Evolutionary conservation across 345 rosid species (phyloP).

Genomic region (Populus davidiana): DNA sequence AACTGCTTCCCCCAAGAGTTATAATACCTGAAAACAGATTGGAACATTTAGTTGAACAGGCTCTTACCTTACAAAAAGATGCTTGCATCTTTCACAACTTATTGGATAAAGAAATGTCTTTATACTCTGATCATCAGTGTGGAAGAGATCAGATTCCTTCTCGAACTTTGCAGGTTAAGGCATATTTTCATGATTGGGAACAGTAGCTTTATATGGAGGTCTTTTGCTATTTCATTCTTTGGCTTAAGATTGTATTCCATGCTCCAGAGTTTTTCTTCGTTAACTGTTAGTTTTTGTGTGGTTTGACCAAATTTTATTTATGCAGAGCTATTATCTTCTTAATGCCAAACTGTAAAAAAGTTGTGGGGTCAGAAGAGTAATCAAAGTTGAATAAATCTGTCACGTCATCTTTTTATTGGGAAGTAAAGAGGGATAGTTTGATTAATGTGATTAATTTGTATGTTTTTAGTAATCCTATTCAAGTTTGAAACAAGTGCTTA

Average conservation of each 20-base stretch:
- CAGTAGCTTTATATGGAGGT: background rate
- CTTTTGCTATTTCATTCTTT: background rate
- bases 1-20: conserved; percentile 60
- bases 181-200: background rate
- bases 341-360: background rate
- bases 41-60: conserved; percentile 67
- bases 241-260: background rate
- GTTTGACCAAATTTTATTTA: background rate
- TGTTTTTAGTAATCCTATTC: background rate
- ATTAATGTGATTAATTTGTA: background rate
- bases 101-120: conserved; percentile 52
- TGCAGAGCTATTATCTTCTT: background rate
- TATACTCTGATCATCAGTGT: conserved; percentile 64
- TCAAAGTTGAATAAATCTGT: background rate
- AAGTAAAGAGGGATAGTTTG: background rate
- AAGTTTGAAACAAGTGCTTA: background rate
- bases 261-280: background rate
- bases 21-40: conserved; percentile 62
- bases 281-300: background rate
- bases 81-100: conserved; percentile 65
- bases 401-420: background rate
- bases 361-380: background rate
- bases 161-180: conserved; percentile 60
- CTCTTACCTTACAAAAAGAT: conserved; percentile 55
- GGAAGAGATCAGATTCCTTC: conserved; percentile 66